phyloP scores from a whole-genome alignment of 345 rosid genomes.

The Chamaenerion angustifolium region DNA sequence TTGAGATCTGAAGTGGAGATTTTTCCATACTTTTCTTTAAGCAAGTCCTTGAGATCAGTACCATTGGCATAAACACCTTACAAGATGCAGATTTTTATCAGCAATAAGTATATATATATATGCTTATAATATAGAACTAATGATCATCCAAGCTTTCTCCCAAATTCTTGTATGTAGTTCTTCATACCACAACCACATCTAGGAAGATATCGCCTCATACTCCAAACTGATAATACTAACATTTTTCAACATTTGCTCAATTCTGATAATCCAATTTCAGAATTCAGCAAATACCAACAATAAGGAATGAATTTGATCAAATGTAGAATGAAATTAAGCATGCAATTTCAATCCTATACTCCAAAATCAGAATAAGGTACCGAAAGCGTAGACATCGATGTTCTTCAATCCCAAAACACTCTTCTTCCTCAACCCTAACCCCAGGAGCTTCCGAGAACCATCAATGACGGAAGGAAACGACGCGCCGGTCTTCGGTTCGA shows the following conservation, averaged over 20 bases:
- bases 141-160: too few species aligned
- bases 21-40: slow-evolving; percentile 48
- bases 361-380: slow-evolving; percentile 14
- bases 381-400: slow-evolving; percentile 76
- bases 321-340: too few species aligned
- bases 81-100: not conserved
- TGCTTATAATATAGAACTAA: too few species aligned
- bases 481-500: slow-evolving; percentile 52
- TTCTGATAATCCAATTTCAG: too few species aligned
- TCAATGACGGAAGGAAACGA: slow-evolving; percentile 46
- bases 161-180: too few species aligned
- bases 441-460: slow-evolving; percentile 47
- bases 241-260: too few species aligned
- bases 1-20: slow-evolving; percentile 42
- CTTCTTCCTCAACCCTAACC: slow-evolving; percentile 70
- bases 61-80: slow-evolving; percentile 72
- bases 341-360: too few species aligned
- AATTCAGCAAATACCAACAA: too few species aligned
- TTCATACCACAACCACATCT: too few species aligned
- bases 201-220: too few species aligned
- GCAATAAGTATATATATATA: not conserved
- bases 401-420: slow-evolving; percentile 61
- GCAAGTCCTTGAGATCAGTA: slow-evolving; percentile 36
- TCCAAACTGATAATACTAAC: too few species aligned
- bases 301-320: too few species aligned